Evolutionary conservation across 2,329 filamentous ascomycete species (phyloP).

Genomic region (Monilinia vaccinii-corymbosi): DNA sequence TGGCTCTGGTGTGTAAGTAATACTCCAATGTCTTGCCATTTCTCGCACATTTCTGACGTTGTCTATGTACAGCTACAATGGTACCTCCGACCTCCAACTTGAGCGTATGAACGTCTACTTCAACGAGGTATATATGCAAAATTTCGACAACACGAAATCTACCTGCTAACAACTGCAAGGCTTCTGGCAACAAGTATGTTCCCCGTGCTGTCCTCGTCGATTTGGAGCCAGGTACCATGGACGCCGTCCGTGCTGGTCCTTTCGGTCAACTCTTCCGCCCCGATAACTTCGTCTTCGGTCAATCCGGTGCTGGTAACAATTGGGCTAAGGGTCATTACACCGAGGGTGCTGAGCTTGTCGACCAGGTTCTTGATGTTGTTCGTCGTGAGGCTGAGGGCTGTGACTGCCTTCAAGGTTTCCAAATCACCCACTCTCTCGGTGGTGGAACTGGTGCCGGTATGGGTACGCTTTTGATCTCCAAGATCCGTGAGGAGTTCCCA

Average conservation of each 20-base stretch:
- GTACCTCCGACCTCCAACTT: conserved; percentile 95
- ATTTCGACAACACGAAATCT: not conserved
- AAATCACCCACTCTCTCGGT: conserved; percentile 99
- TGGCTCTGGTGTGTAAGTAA: conserved; percentile 83
- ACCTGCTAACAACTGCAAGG: conserved; percentile 44
- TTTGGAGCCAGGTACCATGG: conserved; percentile 99
- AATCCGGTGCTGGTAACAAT: conserved; percentile 99
- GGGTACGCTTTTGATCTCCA: conserved; percentile 98
- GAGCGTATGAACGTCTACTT: conserved; percentile 99
- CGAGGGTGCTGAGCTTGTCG: conserved; percentile 97
- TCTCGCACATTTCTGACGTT: conserved; percentile 26
- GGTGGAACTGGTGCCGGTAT: conserved; percentile 99
- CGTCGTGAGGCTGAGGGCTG: conserved; percentile 98
- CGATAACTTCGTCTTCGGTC: conserved; percentile 99
- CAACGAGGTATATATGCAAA: conserved; percentile 58
- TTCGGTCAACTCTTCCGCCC: conserved; percentile 99
- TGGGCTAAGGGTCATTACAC: conserved; percentile 99
- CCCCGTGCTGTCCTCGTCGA: conserved; percentile 98
- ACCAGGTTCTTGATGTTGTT: conserved; percentile 96
- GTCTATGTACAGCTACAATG: conserved; percentile 67
- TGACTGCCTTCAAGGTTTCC: conserved; percentile 99
- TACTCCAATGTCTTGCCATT: not conserved
- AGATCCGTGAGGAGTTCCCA: conserved; percentile 99
- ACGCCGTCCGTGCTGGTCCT: conserved; percentile 94
- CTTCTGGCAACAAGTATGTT: conserved; percentile 97